These are phyloP conservation scores for Trichoderma sp. DNA, from an alignment of 2,329 filamentous ascomycete species.

Conservation along the genomic window DNA sequence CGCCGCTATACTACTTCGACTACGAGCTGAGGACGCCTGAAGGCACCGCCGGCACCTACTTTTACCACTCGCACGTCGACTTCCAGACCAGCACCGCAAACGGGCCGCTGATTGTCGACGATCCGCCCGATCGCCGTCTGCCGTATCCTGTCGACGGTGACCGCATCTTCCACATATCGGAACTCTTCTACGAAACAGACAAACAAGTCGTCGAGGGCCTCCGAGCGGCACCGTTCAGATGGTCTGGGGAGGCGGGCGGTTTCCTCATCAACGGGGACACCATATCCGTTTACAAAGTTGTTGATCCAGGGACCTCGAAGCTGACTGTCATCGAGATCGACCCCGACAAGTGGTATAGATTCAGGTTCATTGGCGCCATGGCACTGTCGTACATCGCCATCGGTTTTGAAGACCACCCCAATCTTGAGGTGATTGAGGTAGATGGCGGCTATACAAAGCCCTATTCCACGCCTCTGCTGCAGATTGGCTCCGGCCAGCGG, in stretches of 20 bases:
- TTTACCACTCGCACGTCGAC: constrained; percentile 69
- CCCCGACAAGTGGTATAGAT: constrained; percentile 62
- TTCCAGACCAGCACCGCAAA: constrained; percentile 63
- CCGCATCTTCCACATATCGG: constrained; percentile 56
- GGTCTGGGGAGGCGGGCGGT: constrained; percentile 59
- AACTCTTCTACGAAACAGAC: constrained; percentile 62
- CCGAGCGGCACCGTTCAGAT: constrained; percentile 53
- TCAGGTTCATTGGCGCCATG: constrained; percentile 62
- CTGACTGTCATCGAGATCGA: constrained; percentile 61
- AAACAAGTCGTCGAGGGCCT: constrained; percentile 55
- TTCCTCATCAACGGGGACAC: constrained; percentile 34
- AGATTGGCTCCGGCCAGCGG: constrained; percentile 63
- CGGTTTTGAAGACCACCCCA: constrained; percentile 60
- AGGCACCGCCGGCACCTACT: constrained; percentile 65
- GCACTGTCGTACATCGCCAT: constrained; percentile 59
- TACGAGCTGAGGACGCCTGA: constrained; percentile 62
- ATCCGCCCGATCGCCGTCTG: constrained; percentile 39
- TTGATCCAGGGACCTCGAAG: constrained; percentile 31
- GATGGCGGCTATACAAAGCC: constrained; percentile 61
- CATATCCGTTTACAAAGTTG: constrained; percentile 40
- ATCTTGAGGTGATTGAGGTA: constrained; percentile 62
- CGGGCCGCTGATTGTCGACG: constrained; percentile 63
- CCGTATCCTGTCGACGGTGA: constrained; percentile 68
- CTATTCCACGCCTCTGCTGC: constrained; percentile 52
- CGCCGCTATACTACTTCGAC: constrained; percentile 65